These are phyloP conservation scores for Ilyonectria sp. DNA, from an alignment of 2,329 filamentous ascomycete genomes.

Conservation along the genomic window DNA sequence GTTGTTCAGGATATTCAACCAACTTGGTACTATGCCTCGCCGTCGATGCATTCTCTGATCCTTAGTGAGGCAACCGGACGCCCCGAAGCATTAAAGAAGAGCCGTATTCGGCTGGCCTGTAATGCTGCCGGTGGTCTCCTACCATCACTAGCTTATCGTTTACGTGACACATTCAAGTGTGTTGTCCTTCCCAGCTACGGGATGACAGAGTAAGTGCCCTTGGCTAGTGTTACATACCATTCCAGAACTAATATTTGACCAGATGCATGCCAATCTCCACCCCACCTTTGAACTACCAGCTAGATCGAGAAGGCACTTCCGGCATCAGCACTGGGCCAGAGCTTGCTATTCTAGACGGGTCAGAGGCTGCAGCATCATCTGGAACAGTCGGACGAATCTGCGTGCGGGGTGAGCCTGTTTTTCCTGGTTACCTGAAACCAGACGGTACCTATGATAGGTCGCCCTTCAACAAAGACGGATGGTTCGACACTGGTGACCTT, in stretches of 20 bases:
- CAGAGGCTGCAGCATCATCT: constrained; percentile 49
- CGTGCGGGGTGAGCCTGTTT: constrained; percentile 66
- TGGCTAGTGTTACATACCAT: too few species aligned
- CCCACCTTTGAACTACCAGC: constrained; percentile 64
- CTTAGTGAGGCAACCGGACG: constrained; percentile 61
- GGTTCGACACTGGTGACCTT: constrained; percentile 70
- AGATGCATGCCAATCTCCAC: constrained; percentile 71
- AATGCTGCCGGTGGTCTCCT: constrained; percentile 69
- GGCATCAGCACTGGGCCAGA: constrained; percentile 67
- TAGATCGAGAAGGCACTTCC: constrained; percentile 68
- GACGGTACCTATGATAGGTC: constrained; percentile 62
- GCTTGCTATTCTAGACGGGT: constrained; percentile 63
- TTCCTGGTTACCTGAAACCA: constrained; percentile 63
- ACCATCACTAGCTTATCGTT: constrained; percentile 63
- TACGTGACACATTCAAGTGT: constrained; percentile 66
- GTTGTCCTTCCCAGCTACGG: constrained; percentile 70
- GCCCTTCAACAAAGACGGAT: constrained; percentile 63
- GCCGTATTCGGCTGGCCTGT: constrained; percentile 65
- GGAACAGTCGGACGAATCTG: constrained; percentile 63
- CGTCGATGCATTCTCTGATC: constrained; percentile 70
- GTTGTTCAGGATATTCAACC: constrained; percentile 62
- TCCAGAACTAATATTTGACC: not conserved
- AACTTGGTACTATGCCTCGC: constrained; percentile 73
- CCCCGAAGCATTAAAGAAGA: constrained; percentile 57
- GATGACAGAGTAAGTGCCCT: constrained; percentile 65